Evolutionary conservation across 106 monocot genomes (phyloP), one percentile per base, ranked within the genome.

Genomic region (Phalaenopsis aphrodite): DNA sequence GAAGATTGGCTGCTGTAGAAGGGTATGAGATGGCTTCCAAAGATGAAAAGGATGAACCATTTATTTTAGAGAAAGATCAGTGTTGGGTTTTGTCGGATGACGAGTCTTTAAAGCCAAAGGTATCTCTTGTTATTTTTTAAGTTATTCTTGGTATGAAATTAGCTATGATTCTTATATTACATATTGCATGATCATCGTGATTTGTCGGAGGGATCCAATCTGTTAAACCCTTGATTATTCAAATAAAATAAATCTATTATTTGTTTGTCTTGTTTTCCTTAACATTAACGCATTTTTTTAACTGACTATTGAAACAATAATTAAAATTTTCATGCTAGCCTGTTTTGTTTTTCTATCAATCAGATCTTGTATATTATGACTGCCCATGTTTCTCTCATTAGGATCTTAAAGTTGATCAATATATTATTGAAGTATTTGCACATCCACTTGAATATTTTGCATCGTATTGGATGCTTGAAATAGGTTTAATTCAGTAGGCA

Each of bases 1-100:
- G 98, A 90, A 89, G 94, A 79, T 82, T 98, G 82, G 85, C 98
- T 76, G 98, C 94, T 1, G 81, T 89, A 72, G 97, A 98, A 89
- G 97, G 94, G 9, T 94, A 98, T 87, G 97, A 98, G 77, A 92
- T 94, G 94, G 90, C 85, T 5, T 98, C 98, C 39, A 85, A 81
- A 46, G 87, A 98, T 80, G 90, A 96, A 79, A 96, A 96, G 77
- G 96, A 96, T 64, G 92, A 90, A 30, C 93, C 96, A 10, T 96
- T 96, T 85, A 77, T 96, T 78, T 78, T 96, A 80, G 96, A 94
- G 38, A 88, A 90, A 79, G 91, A 90, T 83, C 94, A 89, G 41
- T 94, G 94, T 55, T 98, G 94, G 96, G 91, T 96, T 37, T 19
- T 93, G 41, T 80, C 93, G 24, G 93, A 96, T 77, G 91, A 96